These are phyloP conservation scores for Austropuccinia psidii DNA, from an alignment of 1,284 basidiomycete genomes.

Conservation along the genomic window DNA sequence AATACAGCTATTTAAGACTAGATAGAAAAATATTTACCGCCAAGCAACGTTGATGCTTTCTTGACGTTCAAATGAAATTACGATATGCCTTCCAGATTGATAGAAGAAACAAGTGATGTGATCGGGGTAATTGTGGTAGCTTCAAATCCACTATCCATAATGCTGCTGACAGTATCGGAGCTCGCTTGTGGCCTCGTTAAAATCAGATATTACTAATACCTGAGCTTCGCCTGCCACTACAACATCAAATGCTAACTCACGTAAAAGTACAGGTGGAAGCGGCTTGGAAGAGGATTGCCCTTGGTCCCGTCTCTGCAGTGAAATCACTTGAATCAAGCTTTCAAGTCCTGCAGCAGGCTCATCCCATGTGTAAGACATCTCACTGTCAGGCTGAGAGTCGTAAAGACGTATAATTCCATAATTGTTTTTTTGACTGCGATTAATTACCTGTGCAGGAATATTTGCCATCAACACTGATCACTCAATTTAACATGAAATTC, in stretches of 20 bases:
- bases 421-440: slow-evolving; percentile 7
- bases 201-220: slow-evolving; percentile 77
- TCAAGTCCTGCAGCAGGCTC: not conserved
- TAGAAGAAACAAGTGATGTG: slow-evolving; percentile 60
- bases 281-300: slow-evolving; percentile 33
- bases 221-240: slow-evolving; percentile 83
- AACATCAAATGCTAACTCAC: slow-evolving; percentile 79
- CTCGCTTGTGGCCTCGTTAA: slow-evolving; percentile 76
- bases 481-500: no score
- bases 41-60: slow-evolving; percentile 87
- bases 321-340: not conserved
- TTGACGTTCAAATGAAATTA: slow-evolving; percentile 93
- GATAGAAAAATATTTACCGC: slow-evolving; percentile 57
- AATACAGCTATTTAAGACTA: not conserved
- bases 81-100: slow-evolving; percentile 86
- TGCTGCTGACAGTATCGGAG: slow-evolving; percentile 63
- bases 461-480: no score
- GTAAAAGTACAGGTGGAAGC: slow-evolving; percentile 39
- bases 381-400: not conserved
- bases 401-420: slow-evolving; percentile 3
- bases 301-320: slow-evolving; percentile 53
- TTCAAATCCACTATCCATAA: slow-evolving; percentile 69
- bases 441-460: slow-evolving; percentile 28
- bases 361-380: not conserved
- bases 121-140: slow-evolving; percentile 66